phyloP scores from a whole-genome alignment of 257 asterid species.

The Solanum sejunctum region DNA sequence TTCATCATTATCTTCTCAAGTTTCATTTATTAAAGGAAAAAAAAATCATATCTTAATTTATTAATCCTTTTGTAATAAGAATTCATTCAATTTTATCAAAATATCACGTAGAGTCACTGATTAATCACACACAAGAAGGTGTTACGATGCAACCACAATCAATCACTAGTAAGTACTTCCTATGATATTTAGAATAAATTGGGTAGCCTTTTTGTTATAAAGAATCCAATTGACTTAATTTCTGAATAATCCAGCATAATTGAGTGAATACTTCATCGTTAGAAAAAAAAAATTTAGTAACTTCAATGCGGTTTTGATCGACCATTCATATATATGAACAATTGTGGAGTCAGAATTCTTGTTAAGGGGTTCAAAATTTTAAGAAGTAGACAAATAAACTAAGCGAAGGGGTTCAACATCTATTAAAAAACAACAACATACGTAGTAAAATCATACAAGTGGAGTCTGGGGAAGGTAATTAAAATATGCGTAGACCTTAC shows the following conservation, averaged over 20 bases:
- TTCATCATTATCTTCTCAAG: no score
- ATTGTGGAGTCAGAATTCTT: no score
- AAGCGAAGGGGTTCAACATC: no score
- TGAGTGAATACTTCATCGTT: not conserved
- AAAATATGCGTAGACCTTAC: no score
- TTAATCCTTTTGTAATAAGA: not conserved
- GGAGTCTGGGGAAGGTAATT: no score
- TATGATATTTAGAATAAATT: not conserved
- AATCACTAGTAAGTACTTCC: not conserved
- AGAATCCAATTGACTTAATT: no score
- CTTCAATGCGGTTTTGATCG: not conserved
- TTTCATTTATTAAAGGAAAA: no score
- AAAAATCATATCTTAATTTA: not conserved
- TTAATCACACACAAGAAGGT: not conserved
- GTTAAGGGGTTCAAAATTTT: no score
- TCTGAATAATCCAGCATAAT: not conserved
- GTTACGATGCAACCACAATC: not conserved
- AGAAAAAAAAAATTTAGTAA: not conserved
- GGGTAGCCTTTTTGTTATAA: not conserved
- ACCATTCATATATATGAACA: no score
- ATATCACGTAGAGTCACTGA: not conserved
- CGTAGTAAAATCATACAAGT: no score
- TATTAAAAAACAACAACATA: no score
- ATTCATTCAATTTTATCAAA: not conserved
- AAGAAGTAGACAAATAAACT: no score